Evolutionary conservation across 2,329 filamentous ascomycete genomes (phyloP).

Genomic region (Colletotrichum lentis): DNA sequence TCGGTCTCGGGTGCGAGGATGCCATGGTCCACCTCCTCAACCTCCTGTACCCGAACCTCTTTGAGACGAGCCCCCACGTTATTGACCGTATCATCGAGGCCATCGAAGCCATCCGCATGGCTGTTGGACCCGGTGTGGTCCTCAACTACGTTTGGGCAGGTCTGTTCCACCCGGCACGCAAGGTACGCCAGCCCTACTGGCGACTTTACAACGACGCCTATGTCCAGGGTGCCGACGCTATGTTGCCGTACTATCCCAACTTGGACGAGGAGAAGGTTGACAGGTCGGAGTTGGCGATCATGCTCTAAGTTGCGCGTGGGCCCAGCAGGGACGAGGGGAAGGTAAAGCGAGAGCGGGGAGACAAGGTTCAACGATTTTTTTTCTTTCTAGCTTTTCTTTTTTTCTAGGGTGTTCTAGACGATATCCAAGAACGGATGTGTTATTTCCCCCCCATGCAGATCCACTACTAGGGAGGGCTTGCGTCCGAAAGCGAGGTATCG

Average conservation of each 20-base stretch:
- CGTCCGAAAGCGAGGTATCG: not conserved
- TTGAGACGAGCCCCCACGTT: slow-evolving; percentile 97
- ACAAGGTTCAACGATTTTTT: slow-evolving; percentile 12
- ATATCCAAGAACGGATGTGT: slow-evolving; percentile 20
- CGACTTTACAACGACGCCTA: slow-evolving; percentile 96
- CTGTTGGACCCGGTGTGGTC: slow-evolving; percentile 88
- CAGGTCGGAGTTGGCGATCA: slow-evolving; percentile 82
- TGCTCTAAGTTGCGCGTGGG: slow-evolving; percentile 64
- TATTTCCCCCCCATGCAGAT: slow-evolving; percentile 9
- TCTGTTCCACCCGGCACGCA: slow-evolving; percentile 94
- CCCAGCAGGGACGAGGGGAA: not conserved
- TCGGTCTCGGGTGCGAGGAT: slow-evolving; percentile 95
- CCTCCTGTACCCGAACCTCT: slow-evolving; percentile 93
- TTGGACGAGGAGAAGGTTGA: slow-evolving; percentile 82
- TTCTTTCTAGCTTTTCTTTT: not conserved
- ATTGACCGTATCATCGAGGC: slow-evolving; percentile 98
- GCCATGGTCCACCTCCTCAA: slow-evolving; percentile 98
- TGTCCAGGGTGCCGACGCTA: slow-evolving; percentile 89
- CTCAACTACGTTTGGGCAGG: slow-evolving; percentile 99
- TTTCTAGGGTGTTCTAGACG: not conserved
- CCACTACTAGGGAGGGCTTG: not conserved
- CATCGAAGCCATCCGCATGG: slow-evolving; percentile 93
- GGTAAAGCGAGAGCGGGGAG: not conserved
- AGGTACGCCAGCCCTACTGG: slow-evolving; percentile 96
- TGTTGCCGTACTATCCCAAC: slow-evolving; percentile 95